Evolutionary conservation across 495 filamentous ascomycete species (phyloP), one percentile per base, ranked within the genome.

Genomic region (Aspergillus coremiiformis): DNA sequence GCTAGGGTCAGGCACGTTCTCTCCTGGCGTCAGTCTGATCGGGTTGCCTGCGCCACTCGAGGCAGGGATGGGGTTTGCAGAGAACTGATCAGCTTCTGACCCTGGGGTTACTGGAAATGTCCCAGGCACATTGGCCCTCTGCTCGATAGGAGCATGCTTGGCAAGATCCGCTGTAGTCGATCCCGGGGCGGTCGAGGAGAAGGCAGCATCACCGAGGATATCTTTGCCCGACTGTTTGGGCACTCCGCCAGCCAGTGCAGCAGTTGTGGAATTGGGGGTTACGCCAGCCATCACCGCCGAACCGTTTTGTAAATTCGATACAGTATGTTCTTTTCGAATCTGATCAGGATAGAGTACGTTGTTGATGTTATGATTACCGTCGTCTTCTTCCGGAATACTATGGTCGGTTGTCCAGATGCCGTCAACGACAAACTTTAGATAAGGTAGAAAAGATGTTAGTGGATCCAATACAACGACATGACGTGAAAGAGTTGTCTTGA

Each of bases 361-460:
- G 75, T 96, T 96, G 49, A 87, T 74, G 76, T 90, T 93, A 54
- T 84, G 81, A 45, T 78, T 69, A 41, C 76, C 76, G 76, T 95
- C 93, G 53, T 75, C 78, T 70, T 95, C 89, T 68, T 86, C 80
- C 23, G 87, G 87, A 20, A 81, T 84, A 45, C 81, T 78, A 58
- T 81, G 82, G 64, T 96, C 87, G 55, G 83, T 87, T 20, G 78
- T 82, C 93, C 93, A 98, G 52, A 73, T 78, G 39, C 82, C 84
- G 79, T 98, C 90, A 41, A 94, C 92, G 57, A 97, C 86, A 70
- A 95, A 97, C 89, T 95, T 64, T 53, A 32, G 45, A 35, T 23
- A 42, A 43, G 15, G 37, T 29, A 44, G 47, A 41, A n/a, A 43
- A 39, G 11, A 41, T 5, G 59, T 61, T 32, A 58, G 59, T 49